A percentile compares a stretch with the other conserved stretches of the same genome.
phyloP scores from a whole-genome alignment of 345 rosid genomes.

The Sonneratia caseolaris region DNA sequence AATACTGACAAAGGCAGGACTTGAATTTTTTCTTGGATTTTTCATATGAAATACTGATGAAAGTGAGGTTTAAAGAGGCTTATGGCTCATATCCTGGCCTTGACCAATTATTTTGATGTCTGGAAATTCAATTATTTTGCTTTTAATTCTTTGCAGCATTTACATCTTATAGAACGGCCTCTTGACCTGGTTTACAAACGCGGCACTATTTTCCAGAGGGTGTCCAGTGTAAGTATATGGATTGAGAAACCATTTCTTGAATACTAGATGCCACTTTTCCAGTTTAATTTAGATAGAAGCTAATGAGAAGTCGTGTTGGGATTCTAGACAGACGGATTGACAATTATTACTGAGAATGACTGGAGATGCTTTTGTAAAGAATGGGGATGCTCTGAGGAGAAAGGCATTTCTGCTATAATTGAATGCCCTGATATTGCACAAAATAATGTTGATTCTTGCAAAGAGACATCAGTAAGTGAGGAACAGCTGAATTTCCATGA shows the following conservation, averaged over 20 bases:
- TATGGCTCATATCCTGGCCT: not conserved
- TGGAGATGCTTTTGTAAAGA: conserved; percentile 93
- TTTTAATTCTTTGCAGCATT: conserved; percentile 47
- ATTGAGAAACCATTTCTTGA: not conserved
- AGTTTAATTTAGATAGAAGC: not conserved
- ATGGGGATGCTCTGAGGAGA: conserved; percentile 71
- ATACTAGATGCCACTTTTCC: not conserved
- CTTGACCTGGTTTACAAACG: conserved; percentile 69
- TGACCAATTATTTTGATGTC: not conserved
- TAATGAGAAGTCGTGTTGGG: conserved; percentile 4
- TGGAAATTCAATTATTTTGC: not conserved
- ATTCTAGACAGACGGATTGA: conserved; percentile 78
- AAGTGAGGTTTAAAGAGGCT: not conserved
- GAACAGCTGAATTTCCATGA: conserved; percentile 35
- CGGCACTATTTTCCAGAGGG: conserved; percentile 60
- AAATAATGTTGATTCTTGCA: conserved; percentile 22
- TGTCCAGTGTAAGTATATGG: conserved; percentile 53
- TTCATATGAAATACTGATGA: not conserved
- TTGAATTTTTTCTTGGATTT: not conserved
- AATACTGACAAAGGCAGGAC: not conserved
- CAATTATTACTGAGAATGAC: conserved; percentile 72
- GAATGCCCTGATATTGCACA: conserved; percentile 29
- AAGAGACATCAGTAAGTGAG: conserved; percentile 27
- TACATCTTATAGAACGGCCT: conserved; percentile 66
- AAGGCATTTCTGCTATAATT: conserved; percentile 62